Conservation (phyloP, 768 basidiomycete genomes). For the Lactifluus rugatus region DNA sequence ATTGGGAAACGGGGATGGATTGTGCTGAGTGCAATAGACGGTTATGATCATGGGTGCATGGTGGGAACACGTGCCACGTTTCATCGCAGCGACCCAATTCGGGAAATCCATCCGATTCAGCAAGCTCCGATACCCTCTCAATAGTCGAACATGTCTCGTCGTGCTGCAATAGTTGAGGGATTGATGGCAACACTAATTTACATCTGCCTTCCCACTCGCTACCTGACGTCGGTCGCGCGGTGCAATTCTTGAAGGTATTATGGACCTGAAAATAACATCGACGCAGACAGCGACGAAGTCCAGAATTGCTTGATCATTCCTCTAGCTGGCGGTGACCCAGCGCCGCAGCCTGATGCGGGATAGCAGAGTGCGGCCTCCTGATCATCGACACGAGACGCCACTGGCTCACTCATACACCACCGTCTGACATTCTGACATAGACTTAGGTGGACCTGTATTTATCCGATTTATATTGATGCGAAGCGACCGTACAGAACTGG, state of each 20-base stretch:
- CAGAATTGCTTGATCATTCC: conserved; percentile 37
- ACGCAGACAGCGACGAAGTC: conserved; percentile 21
- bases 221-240: conserved; percentile 60
- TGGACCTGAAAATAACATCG: conserved; percentile 43
- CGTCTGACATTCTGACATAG: conserved; percentile 11
- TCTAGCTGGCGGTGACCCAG: conserved; percentile 47
- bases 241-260: conserved; percentile 61
- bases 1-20: conserved; percentile 3
- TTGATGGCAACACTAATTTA: conserved; percentile 91
- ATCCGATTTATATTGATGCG: conserved; percentile 95
- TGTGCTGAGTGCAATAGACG: no score
- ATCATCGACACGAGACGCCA: conserved; percentile 5
- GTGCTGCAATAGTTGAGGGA: conserved; percentile 59
- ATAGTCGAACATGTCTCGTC: conserved; percentile 50
- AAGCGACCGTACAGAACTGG: conserved; percentile 82
- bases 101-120: background rate
- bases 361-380: conserved; percentile 30
- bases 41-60: no score
- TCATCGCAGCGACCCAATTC: conserved; percentile 1
- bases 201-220: conserved; percentile 62
- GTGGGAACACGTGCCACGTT: conserved; percentile 12
- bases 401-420: conserved; percentile 2
- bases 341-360: conserved; percentile 18
- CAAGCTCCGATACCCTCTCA: background rate
- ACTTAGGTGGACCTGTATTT: conserved; percentile 86